These are phyloP conservation scores for Austroboletus eburneus DNA, from an alignment of 768 basidiomycete species.

Conservation along the genomic window DNA sequence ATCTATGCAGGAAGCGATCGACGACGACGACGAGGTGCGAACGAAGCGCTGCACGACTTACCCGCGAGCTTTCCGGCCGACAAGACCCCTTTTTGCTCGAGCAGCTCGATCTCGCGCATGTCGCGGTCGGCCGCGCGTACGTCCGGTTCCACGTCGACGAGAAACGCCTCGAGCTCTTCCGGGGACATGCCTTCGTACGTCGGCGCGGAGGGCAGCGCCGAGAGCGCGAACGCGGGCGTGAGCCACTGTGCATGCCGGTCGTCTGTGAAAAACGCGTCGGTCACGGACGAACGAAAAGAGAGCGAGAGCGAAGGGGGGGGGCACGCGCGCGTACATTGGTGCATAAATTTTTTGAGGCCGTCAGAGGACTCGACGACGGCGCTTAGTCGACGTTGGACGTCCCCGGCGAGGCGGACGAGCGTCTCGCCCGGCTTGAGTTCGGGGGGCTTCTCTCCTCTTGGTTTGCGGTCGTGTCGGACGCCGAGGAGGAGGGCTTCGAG, in stretches of 20 bases:
- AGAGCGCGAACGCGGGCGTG: constrained; percentile 71
- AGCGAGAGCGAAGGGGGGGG: too few relatives aligned
- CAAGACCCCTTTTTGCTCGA: constrained; percentile 68
- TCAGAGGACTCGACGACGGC: constrained; percentile 63
- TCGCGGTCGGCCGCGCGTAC: constrained; percentile 80
- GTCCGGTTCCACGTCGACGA: constrained; percentile 79
- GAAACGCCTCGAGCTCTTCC: constrained; percentile 64
- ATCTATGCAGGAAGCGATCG: too few relatives aligned
- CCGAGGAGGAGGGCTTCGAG: constrained; percentile 75
- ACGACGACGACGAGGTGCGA: too few relatives aligned
- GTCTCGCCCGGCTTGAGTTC: constrained; percentile 51
- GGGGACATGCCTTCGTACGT: constrained; percentile 62
- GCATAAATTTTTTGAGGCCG: constrained; percentile 69
- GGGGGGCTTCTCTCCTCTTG: constrained; percentile 29
- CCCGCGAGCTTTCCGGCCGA: constrained; percentile 69
- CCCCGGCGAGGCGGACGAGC: constrained; percentile 54
- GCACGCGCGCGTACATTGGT: constrained; percentile 65
- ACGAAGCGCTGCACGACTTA: constrained; percentile 15
- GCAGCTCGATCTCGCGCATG: constrained; percentile 67
- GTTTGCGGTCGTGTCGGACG: constrained; percentile 47
- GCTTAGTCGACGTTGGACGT: constrained; percentile 55
- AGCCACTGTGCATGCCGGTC: constrained; percentile 73
- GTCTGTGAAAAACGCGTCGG: constrained; percentile 45
- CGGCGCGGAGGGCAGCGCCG: constrained; percentile 51
- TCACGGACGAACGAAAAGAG: too few relatives aligned